A percentile compares a stretch with the other conserved stretches of the same genome.
Evolutionary conservation across 768 basidiomycete genomes (phyloP).

Genomic region (Hypsizygus marmoreus): DNA sequence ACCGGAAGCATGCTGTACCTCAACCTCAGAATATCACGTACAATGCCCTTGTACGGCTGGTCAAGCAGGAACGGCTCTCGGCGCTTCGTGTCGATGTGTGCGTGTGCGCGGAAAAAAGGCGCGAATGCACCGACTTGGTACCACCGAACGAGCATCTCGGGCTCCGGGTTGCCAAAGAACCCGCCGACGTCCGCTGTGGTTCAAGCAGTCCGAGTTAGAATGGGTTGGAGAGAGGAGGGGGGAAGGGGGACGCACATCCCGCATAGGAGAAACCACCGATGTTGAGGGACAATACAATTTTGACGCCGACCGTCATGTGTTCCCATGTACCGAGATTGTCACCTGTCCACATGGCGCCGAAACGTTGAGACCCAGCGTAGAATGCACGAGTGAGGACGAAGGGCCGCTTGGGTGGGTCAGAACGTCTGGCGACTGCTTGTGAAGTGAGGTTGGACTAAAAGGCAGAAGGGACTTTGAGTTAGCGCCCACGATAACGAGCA

Average conservation of each 20-base stretch:
- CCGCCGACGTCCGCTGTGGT: constrained; percentile 92
- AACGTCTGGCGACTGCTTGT: constrained; percentile 76
- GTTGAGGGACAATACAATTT: constrained; percentile 89
- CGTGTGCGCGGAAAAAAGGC: constrained; percentile 98
- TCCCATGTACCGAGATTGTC: constrained; percentile 99
- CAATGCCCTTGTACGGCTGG: constrained; percentile 83
- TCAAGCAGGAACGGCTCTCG: constrained; percentile 93
- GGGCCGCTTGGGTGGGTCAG: constrained; percentile 76
- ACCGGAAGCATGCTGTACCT: constrained; percentile 87
- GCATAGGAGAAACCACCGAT: constrained; percentile 90
- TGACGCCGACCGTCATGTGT: constrained; percentile 90
- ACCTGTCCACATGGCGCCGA: constrained; percentile 98
- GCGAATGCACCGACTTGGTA: constrained; percentile 94
- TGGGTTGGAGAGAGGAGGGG: not conserved
- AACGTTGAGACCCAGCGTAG: constrained; percentile 93
- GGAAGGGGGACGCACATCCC: constrained; percentile 65
- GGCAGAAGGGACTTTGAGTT: no score
- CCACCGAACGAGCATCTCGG: constrained; percentile 96
- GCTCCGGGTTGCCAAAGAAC: constrained; percentile 95
- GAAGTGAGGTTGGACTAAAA: constrained; percentile 79
- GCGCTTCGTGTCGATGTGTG: constrained; percentile 96
- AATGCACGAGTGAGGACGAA: constrained; percentile 96
- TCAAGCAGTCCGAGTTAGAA: constrained; percentile 1
- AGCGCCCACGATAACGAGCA: no score
- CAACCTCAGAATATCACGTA: constrained; percentile 77